Conservation (phyloP, 2,329 filamentous ascomycete genomes). For the Chaetomium olivaceum region DNA sequence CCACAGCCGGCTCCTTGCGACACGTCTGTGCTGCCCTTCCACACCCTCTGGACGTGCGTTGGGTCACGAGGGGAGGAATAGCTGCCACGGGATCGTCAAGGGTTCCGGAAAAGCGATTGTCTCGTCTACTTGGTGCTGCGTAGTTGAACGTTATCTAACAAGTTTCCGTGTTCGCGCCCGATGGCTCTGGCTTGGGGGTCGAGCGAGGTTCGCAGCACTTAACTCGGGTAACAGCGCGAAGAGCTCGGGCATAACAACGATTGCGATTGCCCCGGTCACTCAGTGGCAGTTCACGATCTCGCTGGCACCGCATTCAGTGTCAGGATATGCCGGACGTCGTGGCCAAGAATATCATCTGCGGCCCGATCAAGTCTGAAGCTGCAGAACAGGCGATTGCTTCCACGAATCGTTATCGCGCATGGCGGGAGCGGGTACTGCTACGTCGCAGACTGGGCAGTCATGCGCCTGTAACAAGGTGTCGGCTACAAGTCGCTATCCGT, state of each 20-base stretch:
- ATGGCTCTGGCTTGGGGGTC: background rate
- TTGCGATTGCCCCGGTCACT: background rate
- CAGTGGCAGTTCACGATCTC: background rate
- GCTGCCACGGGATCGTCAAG: background rate
- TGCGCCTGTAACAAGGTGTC: conserved; percentile 29
- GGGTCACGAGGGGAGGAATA: background rate
- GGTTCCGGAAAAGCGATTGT: background rate
- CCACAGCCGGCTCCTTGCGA: conserved; percentile 4
- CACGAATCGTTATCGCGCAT: conserved; percentile 25
- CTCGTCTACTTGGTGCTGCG: too few relatives aligned
- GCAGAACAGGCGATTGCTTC: conserved; percentile 24
- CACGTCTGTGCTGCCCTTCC: background rate
- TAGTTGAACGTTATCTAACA: background rate
- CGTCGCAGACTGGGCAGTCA: conserved; percentile 37
- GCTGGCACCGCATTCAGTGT: background rate
- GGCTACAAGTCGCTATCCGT: background rate
- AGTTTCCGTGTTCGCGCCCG: background rate
- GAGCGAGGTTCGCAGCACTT: background rate
- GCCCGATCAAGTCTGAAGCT: conserved; percentile 19
- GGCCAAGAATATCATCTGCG: conserved; percentile 16
- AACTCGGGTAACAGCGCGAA: background rate
- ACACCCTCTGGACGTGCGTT: background rate
- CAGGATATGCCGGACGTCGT: conserved; percentile 5
- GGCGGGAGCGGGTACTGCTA: conserved; percentile 28
- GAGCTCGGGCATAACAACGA: background rate